Conservation (phyloP, 352 stramenopile genomes). For the Pythium chondricola region DNA sequence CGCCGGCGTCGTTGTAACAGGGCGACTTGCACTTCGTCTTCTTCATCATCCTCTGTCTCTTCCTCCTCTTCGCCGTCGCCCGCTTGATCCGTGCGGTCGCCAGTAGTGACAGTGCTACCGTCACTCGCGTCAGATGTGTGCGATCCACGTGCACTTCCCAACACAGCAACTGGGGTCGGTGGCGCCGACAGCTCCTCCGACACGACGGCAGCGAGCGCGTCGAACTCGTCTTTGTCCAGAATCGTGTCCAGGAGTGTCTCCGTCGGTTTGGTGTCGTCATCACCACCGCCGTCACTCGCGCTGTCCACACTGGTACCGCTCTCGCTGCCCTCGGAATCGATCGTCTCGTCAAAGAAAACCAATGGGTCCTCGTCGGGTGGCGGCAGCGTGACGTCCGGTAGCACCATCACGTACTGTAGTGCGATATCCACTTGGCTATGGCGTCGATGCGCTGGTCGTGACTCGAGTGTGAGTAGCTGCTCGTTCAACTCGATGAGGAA, state of each 20-base stretch:
- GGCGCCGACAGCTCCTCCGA: background rate
- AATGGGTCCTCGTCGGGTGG: constrained; percentile 37
- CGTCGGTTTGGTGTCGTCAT: constrained; percentile 26
- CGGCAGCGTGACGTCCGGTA: constrained; percentile 72
- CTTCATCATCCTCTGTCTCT: constrained; percentile 5
- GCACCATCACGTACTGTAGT: constrained; percentile 67
- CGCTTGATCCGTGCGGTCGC: background rate
- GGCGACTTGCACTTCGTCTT: constrained; percentile 4
- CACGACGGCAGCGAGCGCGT: too few relatives aligned
- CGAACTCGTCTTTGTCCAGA: too few relatives aligned
- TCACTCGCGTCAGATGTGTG: background rate
- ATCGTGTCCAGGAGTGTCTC: constrained; percentile 9
- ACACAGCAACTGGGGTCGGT: background rate
- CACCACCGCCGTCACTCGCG: constrained; percentile 12
- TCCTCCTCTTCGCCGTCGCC: constrained; percentile 22
- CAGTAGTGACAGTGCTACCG: constrained; percentile 7
- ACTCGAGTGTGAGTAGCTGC: constrained; percentile 48
- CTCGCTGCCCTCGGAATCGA: constrained; percentile 8
- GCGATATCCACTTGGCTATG: constrained; percentile 74
- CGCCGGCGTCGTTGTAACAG: constrained; percentile 13
- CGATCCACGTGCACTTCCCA: background rate
- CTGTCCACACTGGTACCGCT: constrained; percentile 5
- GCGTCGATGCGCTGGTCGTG: constrained; percentile 45
- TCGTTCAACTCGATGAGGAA: constrained; percentile 67
- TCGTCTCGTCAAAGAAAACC: constrained; percentile 27